phyloP scores from a whole-genome alignment of 225 moss, liverwort and hornwort species.

The Ulota crispa region DNA sequence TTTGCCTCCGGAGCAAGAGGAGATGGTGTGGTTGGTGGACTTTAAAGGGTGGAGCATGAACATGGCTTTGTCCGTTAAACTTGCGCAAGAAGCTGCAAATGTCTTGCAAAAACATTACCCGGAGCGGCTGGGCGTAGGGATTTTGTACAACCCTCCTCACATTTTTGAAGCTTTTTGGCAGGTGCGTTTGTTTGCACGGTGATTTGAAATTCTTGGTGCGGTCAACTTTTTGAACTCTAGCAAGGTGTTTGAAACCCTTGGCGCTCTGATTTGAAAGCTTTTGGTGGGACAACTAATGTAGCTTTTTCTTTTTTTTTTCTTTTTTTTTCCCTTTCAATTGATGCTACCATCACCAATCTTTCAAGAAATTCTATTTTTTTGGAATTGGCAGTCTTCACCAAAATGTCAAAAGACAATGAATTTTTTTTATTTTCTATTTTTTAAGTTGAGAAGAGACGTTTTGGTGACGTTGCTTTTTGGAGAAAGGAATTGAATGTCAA shows the following conservation, averaged over 20 bases:
- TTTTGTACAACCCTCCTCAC: conserved; percentile 75
- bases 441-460: no score
- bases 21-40: conserved; percentile 94
- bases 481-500: no score
- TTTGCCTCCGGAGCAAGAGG: conserved; percentile 70
- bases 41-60: conserved; percentile 78
- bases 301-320: background rate
- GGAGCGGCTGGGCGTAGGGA: conserved; percentile 64
- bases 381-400: background rate
- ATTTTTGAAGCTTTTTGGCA: conserved; percentile 87
- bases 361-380: background rate
- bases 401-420: background rate
- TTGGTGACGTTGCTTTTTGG: background rate
- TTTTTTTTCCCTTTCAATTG: no score
- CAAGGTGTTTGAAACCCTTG: no score
- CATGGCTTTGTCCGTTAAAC: conserved; percentile 60
- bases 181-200: conserved; percentile 28
- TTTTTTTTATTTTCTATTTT: no score
- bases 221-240: no score
- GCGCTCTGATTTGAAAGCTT: background rate
- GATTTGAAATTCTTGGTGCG: no score
- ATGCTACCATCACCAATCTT: background rate
- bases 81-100: conserved; percentile 66
- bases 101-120: conserved; percentile 85
- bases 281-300: no score